Percentiles rank a stretch among this genome's conserved stretches.
phyloP scores from a whole-genome alignment of 306 rosid species.

The Gynostemma pentaphyllum region DNA sequence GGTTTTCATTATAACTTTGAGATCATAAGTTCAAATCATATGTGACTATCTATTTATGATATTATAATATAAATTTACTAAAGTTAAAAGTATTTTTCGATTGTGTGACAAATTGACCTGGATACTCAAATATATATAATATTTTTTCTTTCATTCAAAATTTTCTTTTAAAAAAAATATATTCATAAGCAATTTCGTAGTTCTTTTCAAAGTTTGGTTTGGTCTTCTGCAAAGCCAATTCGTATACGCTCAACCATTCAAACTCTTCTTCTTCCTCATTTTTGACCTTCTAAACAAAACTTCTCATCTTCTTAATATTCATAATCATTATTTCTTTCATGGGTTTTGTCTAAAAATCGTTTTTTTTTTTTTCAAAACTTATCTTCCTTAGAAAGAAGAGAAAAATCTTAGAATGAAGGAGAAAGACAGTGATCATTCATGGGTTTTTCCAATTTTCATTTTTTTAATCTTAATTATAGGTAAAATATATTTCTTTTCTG shows the following conservation, averaged over 20 bases:
- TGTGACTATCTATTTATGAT: too few relatives aligned
- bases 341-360: neutral
- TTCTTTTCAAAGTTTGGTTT: constrained; percentile 17
- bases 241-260: constrained; percentile 15
- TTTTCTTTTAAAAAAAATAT: neutral
- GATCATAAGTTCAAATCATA: too few relatives aligned
- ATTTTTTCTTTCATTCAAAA: neutral
- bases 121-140: too few relatives aligned
- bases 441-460: constrained; percentile 19
- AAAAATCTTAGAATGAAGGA: constrained; percentile 33
- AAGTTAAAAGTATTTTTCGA: too few relatives aligned
- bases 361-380: neutral
- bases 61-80: too few relatives aligned
- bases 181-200: neutral
- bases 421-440: constrained; percentile 27
- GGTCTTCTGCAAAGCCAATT: constrained; percentile 16
- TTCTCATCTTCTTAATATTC: neutral
- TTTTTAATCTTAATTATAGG: constrained; percentile 43
- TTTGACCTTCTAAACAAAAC: neutral
- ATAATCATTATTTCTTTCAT: neutral
- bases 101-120: too few relatives aligned
- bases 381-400: neutral
- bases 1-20: too few relatives aligned
- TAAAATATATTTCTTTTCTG: constrained; percentile 9
- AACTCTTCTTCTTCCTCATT: neutral